A percentile compares a stretch with the other conserved stretches of the same genome.
phyloP scores from a whole-genome alignment of 768 basidiomycete genomes.

The Auriscalpium vulgare region DNA sequence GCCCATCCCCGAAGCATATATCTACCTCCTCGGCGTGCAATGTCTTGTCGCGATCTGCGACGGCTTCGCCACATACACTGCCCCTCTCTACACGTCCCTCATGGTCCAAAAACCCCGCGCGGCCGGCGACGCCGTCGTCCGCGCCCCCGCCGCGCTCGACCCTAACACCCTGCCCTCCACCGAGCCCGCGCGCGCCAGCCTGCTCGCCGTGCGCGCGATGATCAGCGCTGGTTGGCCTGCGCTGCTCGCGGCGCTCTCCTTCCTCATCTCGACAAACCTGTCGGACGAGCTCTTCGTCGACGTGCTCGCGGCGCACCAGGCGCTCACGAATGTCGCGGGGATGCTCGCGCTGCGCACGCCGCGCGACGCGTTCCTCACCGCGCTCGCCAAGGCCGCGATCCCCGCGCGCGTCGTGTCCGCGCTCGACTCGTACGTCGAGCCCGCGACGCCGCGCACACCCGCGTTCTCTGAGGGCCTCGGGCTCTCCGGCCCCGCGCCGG shows the following conservation, averaged over 20 bases:
- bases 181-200: conserved; percentile 45
- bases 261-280: conserved; percentile 83
- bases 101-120: conserved; percentile 54
- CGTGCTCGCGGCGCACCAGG: conserved; percentile 72
- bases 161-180: conserved; percentile 46
- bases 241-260: conserved; percentile 82
- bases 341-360: conserved; percentile 83
- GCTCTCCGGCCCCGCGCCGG: conserved; percentile 32
- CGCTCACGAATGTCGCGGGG: conserved; percentile 81
- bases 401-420: conserved; percentile 84
- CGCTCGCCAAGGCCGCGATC: conserved; percentile 87
- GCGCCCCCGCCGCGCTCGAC: conserved; percentile 70
- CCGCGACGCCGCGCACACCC: conserved; percentile 51
- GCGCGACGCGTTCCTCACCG: conserved; percentile 87
- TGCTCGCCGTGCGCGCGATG: conserved; percentile 65
- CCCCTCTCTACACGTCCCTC: conserved; percentile 66
- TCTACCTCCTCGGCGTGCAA: conserved; percentile 87
- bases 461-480: conserved; percentile 65
- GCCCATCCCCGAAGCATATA: conserved; percentile 85
- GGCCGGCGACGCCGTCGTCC: conserved; percentile 56
- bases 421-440: conserved; percentile 53
- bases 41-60: conserved; percentile 82
- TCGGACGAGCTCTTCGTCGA: conserved; percentile 90
- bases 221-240: conserved; percentile 89
- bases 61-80: conserved; percentile 69